Conservation (phyloP, 1,284 basidiomycete species). For the Pyrrhoderma noxium region DNA sequence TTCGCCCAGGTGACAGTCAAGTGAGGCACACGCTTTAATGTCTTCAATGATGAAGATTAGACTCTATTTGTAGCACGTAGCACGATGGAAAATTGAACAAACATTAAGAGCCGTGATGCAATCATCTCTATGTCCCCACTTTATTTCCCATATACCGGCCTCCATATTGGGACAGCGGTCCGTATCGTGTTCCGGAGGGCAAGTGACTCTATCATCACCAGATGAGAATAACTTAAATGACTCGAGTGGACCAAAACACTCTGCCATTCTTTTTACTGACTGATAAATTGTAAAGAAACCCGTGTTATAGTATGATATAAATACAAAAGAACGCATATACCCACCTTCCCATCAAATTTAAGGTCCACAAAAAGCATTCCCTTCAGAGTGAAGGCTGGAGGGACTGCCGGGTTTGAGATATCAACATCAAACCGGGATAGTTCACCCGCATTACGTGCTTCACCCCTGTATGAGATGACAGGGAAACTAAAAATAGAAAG, state of each 20-base stretch:
- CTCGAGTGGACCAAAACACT: conserved; percentile 53
- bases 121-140: conserved; percentile 69
- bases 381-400: conserved; percentile 25
- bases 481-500: conserved; percentile 36
- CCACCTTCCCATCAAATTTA: conserved; percentile 50
- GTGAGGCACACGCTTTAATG: conserved; percentile 59
- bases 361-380: conserved; percentile 50
- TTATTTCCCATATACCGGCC: conserved; percentile 58
- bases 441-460: conserved; percentile 31
- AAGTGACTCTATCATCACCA: conserved; percentile 18
- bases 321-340: conserved; percentile 16
- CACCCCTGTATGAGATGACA: conserved; percentile 47
- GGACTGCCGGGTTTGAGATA: conserved; percentile 1
- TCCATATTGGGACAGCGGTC: conserved; percentile 51
- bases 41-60: conserved; percentile 32
- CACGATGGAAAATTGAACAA: conserved; percentile 19
- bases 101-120: conserved; percentile 66
- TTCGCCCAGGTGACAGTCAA: conserved; percentile 75
- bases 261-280: conserved; percentile 41
- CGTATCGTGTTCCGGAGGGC: conserved; percentile 47
- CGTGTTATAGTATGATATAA: not conserved
- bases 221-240: conserved; percentile 28
- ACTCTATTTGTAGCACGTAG: conserved; percentile 13
- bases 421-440: conserved; percentile 8
- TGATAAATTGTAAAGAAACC: conserved; percentile 22